Percentiles rank a stretch among this genome's conserved stretches.
Evolutionary conservation across 1,139 yeast genomes (phyloP).

Genomic region (Debaryomycetaceae sp.): DNA sequence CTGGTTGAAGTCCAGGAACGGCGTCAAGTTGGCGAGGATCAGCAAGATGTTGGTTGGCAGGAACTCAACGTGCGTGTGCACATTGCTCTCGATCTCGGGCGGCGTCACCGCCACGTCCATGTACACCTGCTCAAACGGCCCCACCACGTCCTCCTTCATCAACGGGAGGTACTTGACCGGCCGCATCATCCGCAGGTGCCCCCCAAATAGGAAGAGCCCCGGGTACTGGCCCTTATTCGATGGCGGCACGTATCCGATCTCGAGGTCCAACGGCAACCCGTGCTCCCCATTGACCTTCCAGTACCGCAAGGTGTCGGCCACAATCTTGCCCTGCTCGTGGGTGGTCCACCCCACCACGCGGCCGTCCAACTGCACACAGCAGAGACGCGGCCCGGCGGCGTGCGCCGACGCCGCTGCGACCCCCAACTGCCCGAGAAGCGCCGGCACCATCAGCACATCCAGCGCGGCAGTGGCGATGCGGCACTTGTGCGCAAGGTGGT

Average conservation of each 20-base stretch:
- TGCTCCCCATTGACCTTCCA: conserved; percentile 87
- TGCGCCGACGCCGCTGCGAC: conserved; percentile 66
- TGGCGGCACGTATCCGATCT: conserved; percentile 94
- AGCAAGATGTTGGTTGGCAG: conserved; percentile 93
- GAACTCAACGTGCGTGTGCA: conserved; percentile 90
- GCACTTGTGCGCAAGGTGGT: conserved; percentile 96
- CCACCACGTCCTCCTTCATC: conserved; percentile 79
- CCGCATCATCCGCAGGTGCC: conserved; percentile 92
- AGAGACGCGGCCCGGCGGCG: conserved; percentile 82
- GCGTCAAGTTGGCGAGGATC: conserved; percentile 73
- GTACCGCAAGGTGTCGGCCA: conserved; percentile 85
- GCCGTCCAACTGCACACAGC: conserved; percentile 94
- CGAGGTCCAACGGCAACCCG: conserved; percentile 78
- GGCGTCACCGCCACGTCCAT: conserved; percentile 96
- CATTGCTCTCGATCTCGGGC: conserved; percentile 74
- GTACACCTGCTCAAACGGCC: conserved; percentile 97
- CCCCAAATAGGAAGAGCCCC: conserved; percentile 86
- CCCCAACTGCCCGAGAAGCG: conserved; percentile 68
- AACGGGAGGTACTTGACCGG: conserved; percentile 89
- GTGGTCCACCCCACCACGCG: conserved; percentile 91
- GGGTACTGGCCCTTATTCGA: conserved; percentile 96
- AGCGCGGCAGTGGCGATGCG: conserved; percentile 71
- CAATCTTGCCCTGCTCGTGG: conserved; percentile 79
- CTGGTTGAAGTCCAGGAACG: conserved; percentile 97
- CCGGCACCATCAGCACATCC: conserved; percentile 71